Percentiles rank a stretch among this genome's conserved stretches.
These are phyloP conservation scores for Arthrobotrys pseudoclavata DNA, from an alignment of 2,329 filamentous ascomycete genomes.

Conservation along the genomic window DNA sequence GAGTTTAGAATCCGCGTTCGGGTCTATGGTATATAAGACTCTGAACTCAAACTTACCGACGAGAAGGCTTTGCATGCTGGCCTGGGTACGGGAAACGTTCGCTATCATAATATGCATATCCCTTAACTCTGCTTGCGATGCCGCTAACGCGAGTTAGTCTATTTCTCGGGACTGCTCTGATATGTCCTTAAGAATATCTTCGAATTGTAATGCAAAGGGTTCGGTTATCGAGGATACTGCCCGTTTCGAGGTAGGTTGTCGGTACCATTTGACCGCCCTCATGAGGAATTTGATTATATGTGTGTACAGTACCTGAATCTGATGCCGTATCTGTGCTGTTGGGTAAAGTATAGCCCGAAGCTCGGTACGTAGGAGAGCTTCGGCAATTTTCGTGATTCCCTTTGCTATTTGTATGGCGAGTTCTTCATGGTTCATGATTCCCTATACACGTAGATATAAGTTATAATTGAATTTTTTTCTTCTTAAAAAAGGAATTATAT, in stretches of 20 bases:
- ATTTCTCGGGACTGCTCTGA: slow-evolving; percentile 6
- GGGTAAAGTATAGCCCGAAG: slow-evolving; percentile 15
- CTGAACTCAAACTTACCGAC: slow-evolving; percentile 1
- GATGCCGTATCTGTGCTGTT: slow-evolving; percentile 1
- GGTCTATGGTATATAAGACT: no score
- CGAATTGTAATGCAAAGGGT: slow-evolving; percentile 1
- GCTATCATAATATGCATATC: slow-evolving; percentile 23
- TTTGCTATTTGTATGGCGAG: slow-evolving; percentile 7
- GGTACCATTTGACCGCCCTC: slow-evolving; percentile 16
- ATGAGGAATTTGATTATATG: slow-evolving; percentile 7
- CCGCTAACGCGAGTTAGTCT: slow-evolving; percentile 9
- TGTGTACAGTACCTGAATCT: neutral
- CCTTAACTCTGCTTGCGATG: slow-evolving; percentile 14
- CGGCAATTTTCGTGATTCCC: slow-evolving; percentile 14
- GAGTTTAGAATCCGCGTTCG: neutral
- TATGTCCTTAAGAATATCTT: slow-evolving; percentile 20
- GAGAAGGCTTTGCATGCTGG: slow-evolving; percentile 3
- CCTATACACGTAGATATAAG: neutral
- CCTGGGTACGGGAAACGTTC: no score
- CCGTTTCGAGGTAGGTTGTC: slow-evolving; percentile 5
- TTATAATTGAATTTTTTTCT: neutral
- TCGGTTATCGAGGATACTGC: slow-evolving; percentile 11
- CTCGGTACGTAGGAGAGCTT: neutral
- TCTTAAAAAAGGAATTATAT: no score
- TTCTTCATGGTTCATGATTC: slow-evolving; percentile 18